phyloP scores from a whole-genome alignment of 2,329 filamentous ascomycete species.

The Colletotrichum incanum region DNA sequence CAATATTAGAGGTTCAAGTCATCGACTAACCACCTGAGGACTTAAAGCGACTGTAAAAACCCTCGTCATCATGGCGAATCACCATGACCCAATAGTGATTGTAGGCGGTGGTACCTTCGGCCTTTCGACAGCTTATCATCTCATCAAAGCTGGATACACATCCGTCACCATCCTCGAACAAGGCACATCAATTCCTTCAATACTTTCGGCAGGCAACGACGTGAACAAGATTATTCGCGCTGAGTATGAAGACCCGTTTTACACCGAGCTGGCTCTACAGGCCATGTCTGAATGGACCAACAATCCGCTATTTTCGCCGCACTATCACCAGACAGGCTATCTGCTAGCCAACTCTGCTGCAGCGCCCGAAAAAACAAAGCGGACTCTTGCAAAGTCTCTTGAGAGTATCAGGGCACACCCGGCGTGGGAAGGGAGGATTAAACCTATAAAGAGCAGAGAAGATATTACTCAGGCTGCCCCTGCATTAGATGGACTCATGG shows the following conservation, averaged over 20 bases:
- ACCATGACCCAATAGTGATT: slow-evolving; percentile 42
- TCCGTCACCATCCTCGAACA: slow-evolving; percentile 60
- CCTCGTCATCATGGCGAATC: neutral
- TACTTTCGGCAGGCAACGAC: slow-evolving; percentile 53
- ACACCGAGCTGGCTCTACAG: slow-evolving; percentile 50
- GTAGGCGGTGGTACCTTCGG: slow-evolving; percentile 61
- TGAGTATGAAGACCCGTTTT: slow-evolving; percentile 52
- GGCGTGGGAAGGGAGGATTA: slow-evolving; percentile 57
- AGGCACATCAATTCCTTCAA: slow-evolving; percentile 54
- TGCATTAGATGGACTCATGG: slow-evolving; percentile 63
- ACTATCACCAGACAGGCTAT: slow-evolving; percentile 54
- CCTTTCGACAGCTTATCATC: slow-evolving; percentile 60
- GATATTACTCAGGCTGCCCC: slow-evolving; percentile 60
- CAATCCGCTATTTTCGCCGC: slow-evolving; percentile 51
- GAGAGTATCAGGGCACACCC: slow-evolving; percentile 57
- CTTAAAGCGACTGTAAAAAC: neutral
- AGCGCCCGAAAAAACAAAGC: slow-evolving; percentile 61
- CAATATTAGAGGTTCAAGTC: too few species aligned
- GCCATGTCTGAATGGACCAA: slow-evolving; percentile 54
- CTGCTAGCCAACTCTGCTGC: slow-evolving; percentile 62
- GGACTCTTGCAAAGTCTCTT: slow-evolving; percentile 57
- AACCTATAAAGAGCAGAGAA: slow-evolving; percentile 52
- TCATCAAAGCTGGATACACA: slow-evolving; percentile 56
- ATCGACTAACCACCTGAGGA: too few species aligned
- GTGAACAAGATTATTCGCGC: slow-evolving; percentile 56